Evolutionary conservation across 768 basidiomycete species (phyloP), one percentile per base, ranked within the genome.

Genomic region (Leccinum variicolor): DNA sequence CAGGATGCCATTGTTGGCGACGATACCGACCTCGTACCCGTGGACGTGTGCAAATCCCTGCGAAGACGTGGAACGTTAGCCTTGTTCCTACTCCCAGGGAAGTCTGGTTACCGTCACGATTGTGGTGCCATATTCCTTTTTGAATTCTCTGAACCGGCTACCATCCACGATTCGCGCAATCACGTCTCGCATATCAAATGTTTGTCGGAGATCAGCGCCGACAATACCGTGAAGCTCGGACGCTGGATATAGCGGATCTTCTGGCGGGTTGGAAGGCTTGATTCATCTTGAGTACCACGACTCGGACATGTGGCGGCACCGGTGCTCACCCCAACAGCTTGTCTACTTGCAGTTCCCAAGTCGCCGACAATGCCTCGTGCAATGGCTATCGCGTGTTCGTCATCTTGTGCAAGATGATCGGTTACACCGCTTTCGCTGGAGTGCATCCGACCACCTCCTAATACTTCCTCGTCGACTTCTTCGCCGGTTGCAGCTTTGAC

Each of bases 401-500:
- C 93, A 65, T 92, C 87, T 56, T 81, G 75, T 4, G 92, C 93
- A 23, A 95, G 81, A 66, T 94, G 90, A 68, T 95, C 93, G 10
- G 91, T 92, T 6, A 95, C 93, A 31, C 93, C 92, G 70, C 90
- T 92, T 72, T 93, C 91, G 59, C 84, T 86, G 0, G 93, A 92
- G 69, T 95, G 93, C 93, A 95, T 94, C 64, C 83, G 75, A 8
- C 92, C 93, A 50, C 93, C 92, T 36, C 94, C 94, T 5, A 98
- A 80, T 2, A 90, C 89, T 70, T 98, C 94, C 56, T 94, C 92
- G 62, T 95, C 93, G 4, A 98, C 89, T 21, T 85, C 85, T 69
- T 98, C 94, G 31, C 94, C 94, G 0, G 94, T 94, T 1, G 94
- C 94, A 1, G 94, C 94, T 69, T 93, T 94, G 54, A 98, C 94